Conservation (phyloP, 2,329 filamentous ascomycete species). For the Boeremia lycopersici region DNA sequence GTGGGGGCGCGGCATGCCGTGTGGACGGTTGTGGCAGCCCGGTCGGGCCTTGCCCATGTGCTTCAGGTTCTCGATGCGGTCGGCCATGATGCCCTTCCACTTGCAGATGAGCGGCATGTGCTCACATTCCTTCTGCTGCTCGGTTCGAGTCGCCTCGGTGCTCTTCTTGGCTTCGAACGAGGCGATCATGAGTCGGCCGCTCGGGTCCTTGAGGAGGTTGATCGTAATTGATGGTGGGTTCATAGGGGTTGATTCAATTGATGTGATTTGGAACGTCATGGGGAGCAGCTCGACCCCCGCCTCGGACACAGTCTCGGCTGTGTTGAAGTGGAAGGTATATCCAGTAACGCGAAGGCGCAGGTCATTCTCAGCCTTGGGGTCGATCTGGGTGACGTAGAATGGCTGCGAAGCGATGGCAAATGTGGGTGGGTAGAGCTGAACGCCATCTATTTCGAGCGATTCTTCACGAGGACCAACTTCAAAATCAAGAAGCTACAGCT, state of each 20-base stretch:
- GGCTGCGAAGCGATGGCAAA: constrained; percentile 37
- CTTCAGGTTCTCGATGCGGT: constrained; percentile 45
- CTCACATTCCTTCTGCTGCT: constrained; percentile 41
- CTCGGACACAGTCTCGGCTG: constrained; percentile 44
- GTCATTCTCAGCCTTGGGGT: constrained; percentile 31
- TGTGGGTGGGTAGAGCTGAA: constrained; percentile 47
- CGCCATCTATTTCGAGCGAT: constrained; percentile 43
- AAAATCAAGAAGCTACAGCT: constrained; percentile 45
- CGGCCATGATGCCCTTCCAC: constrained; percentile 47
- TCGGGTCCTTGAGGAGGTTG: constrained; percentile 45
- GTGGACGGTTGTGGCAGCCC: constrained; percentile 41
- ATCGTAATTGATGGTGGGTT: constrained; percentile 43
- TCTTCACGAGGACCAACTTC: constrained; percentile 40
- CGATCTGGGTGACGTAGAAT: constrained; percentile 44
- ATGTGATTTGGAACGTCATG: constrained; percentile 45
- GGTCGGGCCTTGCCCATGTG: constrained; percentile 36
- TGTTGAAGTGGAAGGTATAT: constrained; percentile 44
- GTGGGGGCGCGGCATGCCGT: constrained; percentile 33
- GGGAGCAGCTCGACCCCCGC: constrained; percentile 47
- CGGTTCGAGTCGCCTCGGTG: constrained; percentile 24
- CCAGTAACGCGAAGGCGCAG: constrained; percentile 45
- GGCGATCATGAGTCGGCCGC: constrained; percentile 47
- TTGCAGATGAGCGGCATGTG: constrained; percentile 51
- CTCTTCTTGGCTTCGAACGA: constrained; percentile 39
- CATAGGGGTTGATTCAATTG: constrained; percentile 41